These are phyloP conservation scores for Apiospora aurea DNA, from an alignment of 2,329 filamentous ascomycete genomes.

Conservation along the genomic window DNA sequence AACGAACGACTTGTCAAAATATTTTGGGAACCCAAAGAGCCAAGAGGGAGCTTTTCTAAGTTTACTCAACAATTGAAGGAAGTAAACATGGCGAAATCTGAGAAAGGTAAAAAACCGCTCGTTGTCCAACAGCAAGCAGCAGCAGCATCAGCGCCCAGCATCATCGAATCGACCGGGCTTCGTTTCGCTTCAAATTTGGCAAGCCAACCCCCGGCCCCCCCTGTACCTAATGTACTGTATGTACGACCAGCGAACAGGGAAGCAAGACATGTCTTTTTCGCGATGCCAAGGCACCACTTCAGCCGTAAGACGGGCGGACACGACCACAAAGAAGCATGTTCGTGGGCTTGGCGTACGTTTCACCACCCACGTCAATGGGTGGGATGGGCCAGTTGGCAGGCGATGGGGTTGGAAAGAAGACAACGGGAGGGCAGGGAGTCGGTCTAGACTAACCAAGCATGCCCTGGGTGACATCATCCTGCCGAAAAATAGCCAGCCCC, in stretches of 20 bases:
- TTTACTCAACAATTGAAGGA: not conserved
- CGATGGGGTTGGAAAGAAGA: slow-evolving; percentile 8
- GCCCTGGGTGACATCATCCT: slow-evolving; percentile 3
- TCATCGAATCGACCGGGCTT: not conserved
- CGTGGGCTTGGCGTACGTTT: slow-evolving; percentile 22
- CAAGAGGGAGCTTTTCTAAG: not conserved
- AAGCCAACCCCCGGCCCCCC: not conserved
- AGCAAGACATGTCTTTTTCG: slow-evolving; percentile 12
- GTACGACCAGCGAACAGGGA: not conserved
- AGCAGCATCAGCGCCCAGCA: not conserved
- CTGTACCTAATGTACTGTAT: too few relatives aligned
- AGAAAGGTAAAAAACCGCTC: not conserved
- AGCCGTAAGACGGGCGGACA: slow-evolving; percentile 6
- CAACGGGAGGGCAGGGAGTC: not conserved
- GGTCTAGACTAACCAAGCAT: slow-evolving; percentile 15
- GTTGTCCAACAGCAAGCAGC: not conserved
- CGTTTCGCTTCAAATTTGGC: slow-evolving; percentile 11
- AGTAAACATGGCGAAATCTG: not conserved
- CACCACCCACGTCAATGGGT: slow-evolving; percentile 7
- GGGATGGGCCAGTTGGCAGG: not conserved
- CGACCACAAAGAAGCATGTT: not conserved
- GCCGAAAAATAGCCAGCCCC: not conserved
- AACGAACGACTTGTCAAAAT: not conserved
- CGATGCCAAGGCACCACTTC: not conserved
- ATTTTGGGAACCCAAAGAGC: too few relatives aligned